Percentiles rank a stretch among this genome's conserved stretches.
Conservation (phyloP, 352 stramenopile genomes). For the Phytophthora vignae region DNA sequence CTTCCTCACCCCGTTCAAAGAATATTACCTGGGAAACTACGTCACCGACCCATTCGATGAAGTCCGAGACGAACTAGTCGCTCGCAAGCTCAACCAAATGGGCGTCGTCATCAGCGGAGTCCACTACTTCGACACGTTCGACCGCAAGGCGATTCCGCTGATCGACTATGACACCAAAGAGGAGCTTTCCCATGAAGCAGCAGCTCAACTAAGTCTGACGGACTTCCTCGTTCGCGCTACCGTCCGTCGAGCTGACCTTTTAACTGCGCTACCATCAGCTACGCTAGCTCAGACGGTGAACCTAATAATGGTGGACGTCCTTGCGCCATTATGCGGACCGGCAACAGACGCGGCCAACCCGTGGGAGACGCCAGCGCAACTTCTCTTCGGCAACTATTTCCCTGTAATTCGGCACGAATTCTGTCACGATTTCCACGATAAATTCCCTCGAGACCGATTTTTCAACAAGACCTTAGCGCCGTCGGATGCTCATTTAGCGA, state of each 20-base stretch:
- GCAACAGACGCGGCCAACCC: not conserved
- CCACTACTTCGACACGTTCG: conserved; percentile 35
- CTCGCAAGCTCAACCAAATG: conserved; percentile 31
- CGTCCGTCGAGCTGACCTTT: conserved; percentile 18
- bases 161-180: conserved; percentile 22
- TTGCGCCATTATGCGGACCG: conserved; percentile 38
- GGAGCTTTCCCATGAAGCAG: conserved; percentile 6
- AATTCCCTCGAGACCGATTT: conserved; percentile 31
- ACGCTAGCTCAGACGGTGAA: conserved; percentile 30
- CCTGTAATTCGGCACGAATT: conserved; percentile 35
- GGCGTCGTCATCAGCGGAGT: conserved; percentile 31
- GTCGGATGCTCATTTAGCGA: conserved; percentile 29
- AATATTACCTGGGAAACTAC: conserved; percentile 40
- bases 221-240: conserved; percentile 34
- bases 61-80: conserved; percentile 30
- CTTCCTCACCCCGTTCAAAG: conserved; percentile 32
- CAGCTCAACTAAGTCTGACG: conserved; percentile 13
- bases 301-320: conserved; percentile 44
- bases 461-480: conserved; percentile 24
- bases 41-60: conserved; percentile 35
- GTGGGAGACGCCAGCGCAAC: conserved; percentile 28
- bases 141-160: conserved; percentile 14
- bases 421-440: conserved; percentile 30
- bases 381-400: conserved; percentile 36
- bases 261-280: conserved; percentile 1